A percentile compares a stretch with the other conserved stretches of the same genome.
phyloP scores from a whole-genome alignment of 2,329 filamentous ascomycete genomes.

The Helotiales sp. region DNA sequence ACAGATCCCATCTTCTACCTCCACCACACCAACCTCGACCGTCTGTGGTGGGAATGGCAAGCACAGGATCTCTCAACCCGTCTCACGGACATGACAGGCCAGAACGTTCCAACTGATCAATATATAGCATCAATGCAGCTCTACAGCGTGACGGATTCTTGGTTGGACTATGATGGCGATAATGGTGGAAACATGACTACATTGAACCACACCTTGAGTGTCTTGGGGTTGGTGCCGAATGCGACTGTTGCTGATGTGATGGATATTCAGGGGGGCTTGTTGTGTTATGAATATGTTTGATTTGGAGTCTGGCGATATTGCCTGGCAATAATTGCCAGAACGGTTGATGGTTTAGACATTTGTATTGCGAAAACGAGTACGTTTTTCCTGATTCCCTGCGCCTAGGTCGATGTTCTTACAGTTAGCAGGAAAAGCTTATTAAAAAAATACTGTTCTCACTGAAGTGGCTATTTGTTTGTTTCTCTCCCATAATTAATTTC shows the following conservation, averaged over 20 bases:
- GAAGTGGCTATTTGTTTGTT: too few relatives aligned
- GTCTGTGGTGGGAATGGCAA: slow-evolving; percentile 37
- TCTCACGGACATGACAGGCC: neutral
- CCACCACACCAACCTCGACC: slow-evolving; percentile 28
- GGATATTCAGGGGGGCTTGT: slow-evolving; percentile 16
- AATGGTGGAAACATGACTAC: slow-evolving; percentile 6
- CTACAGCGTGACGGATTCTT: neutral
- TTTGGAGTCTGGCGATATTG: neutral
- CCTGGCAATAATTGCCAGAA: too few relatives aligned
- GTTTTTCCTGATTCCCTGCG: too few relatives aligned
- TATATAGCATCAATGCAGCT: neutral
- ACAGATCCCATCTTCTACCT: slow-evolving; percentile 35
- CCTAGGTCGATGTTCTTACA: too few relatives aligned
- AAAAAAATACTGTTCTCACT: too few relatives aligned
- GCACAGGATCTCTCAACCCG: slow-evolving; percentile 18
- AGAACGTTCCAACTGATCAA: neutral
- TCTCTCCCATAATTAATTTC: too few relatives aligned
- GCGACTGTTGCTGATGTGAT: slow-evolving; percentile 13
- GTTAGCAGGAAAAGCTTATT: too few relatives aligned
- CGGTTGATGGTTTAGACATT: too few relatives aligned
- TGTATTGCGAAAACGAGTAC: too few relatives aligned
- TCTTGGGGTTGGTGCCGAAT: slow-evolving; percentile 9
- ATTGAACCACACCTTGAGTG: slow-evolving; percentile 8
- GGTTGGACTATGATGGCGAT: neutral
- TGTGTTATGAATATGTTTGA: slow-evolving; percentile 19